Evolutionary conservation across 805 yeast genomes (phyloP).

Genomic region (Zygosaccharomyces gambellarensis): DNA sequence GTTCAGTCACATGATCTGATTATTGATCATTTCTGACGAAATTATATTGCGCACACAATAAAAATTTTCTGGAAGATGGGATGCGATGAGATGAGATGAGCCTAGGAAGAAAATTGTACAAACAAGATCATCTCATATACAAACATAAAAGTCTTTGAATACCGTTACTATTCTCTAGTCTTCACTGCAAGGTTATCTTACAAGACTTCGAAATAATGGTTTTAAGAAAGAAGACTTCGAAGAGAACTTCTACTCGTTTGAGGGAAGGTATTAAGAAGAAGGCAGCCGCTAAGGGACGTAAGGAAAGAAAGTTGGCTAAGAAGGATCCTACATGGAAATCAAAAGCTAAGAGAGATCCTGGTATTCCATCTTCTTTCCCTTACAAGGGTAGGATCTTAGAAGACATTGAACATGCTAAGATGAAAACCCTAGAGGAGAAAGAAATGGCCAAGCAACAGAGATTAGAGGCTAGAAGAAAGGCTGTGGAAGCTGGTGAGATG

Average conservation of each 20-base stretch:
- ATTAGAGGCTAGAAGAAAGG: constrained; percentile 38
- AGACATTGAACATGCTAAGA: constrained; percentile 63
- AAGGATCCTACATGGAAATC: constrained; percentile 94
- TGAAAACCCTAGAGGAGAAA: constrained; percentile 51
- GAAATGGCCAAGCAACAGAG: constrained; percentile 47
- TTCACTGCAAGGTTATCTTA: constrained; percentile 10
- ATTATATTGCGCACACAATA: background rate
- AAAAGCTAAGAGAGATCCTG: constrained; percentile 77
- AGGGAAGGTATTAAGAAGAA: constrained; percentile 95
- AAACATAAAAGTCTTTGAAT: background rate
- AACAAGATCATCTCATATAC: background rate
- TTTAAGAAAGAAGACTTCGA: constrained; percentile 65
- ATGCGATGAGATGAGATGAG: constrained; percentile 25
- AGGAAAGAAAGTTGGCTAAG: constrained; percentile 75
- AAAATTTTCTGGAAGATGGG: constrained; percentile 11
- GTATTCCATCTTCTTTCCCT: constrained; percentile 93
- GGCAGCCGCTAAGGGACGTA: constrained; percentile 86
- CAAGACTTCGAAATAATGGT: constrained; percentile 32
- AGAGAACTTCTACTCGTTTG: constrained; percentile 87
- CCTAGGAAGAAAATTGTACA: background rate
- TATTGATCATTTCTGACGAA: constrained; percentile 1
- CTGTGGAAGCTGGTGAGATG: constrained; percentile 37
- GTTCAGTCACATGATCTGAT: background rate
- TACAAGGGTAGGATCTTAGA: constrained; percentile 78
- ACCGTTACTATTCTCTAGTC: background rate